These are phyloP conservation scores for Aquilaria sinensis DNA, from an alignment of 345 rosid species.

Conservation along the genomic window DNA sequence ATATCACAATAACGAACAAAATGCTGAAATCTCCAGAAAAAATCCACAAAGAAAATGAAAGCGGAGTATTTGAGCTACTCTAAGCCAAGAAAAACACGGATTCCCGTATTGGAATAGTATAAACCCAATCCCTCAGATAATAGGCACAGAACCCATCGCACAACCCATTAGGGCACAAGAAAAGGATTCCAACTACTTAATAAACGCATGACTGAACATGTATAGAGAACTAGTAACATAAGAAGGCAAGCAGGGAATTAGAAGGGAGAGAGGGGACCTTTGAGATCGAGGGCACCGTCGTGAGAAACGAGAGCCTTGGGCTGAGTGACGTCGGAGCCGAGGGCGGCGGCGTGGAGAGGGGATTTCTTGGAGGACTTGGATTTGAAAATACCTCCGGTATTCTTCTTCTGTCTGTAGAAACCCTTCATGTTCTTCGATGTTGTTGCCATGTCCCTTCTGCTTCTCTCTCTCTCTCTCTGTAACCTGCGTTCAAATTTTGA, in stretches of 20 bases:
- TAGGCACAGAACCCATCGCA: background rate
- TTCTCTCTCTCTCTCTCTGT: background rate
- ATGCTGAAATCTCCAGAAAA: too few species aligned
- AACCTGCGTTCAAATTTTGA: slow-evolving; percentile 24
- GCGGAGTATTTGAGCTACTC: too few species aligned
- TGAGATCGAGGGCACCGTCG: slow-evolving; percentile 48
- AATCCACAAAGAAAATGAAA: too few species aligned
- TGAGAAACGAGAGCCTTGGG: slow-evolving; percentile 42
- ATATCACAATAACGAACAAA: too few species aligned
- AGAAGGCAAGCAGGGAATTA: background rate
- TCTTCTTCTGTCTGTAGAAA: slow-evolving; percentile 59
- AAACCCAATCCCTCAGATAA: background rate
- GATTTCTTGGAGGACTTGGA: slow-evolving; percentile 30
- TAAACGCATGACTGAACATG: background rate
- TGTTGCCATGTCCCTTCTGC: slow-evolving; percentile 34
- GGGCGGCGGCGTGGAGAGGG: slow-evolving; percentile 30
- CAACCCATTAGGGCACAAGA: too few species aligned
- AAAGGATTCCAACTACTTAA: too few species aligned
- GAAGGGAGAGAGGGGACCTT: slow-evolving; percentile 23
- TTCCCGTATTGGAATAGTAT: too few species aligned
- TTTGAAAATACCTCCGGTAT: slow-evolving; percentile 28
- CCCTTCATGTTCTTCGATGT: slow-evolving; percentile 48
- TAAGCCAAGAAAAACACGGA: too few species aligned
- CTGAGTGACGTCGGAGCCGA: slow-evolving; percentile 38
- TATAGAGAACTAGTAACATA: background rate